Percentiles rank a stretch among this genome's conserved stretches.
These are phyloP conservation scores for Fusarium sp. DNA, from an alignment of 2,329 filamentous ascomycete species.

Conservation along the genomic window DNA sequence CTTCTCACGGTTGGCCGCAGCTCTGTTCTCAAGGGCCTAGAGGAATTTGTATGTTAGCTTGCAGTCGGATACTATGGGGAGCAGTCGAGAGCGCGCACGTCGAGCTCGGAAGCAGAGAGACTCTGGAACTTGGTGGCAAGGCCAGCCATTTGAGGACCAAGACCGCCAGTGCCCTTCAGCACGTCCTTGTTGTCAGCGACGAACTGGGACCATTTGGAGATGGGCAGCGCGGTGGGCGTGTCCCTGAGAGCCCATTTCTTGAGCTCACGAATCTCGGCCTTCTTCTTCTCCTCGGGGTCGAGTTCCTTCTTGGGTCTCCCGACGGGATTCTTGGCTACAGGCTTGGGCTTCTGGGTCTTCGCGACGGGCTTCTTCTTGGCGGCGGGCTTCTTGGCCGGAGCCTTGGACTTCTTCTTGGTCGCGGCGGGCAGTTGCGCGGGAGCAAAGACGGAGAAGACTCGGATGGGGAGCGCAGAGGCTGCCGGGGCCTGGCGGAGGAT, in stretches of 20 bases:
- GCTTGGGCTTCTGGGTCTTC: constrained; percentile 36
- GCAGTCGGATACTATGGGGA: not conserved
- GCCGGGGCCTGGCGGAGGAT: constrained; percentile 31
- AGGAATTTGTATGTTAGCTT: not conserved
- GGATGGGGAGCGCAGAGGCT: constrained; percentile 34
- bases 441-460: constrained; percentile 48
- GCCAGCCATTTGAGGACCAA: constrained; percentile 38
- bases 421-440: constrained; percentile 40
- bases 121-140: constrained; percentile 51
- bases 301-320: constrained; percentile 48
- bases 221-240: constrained; percentile 50
- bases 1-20: constrained; percentile 52
- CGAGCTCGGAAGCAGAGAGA: constrained; percentile 52
- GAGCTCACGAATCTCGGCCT: constrained; percentile 48
- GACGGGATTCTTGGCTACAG: constrained; percentile 41
- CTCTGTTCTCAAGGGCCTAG: constrained; percentile 47
- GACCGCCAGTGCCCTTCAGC: constrained; percentile 1
- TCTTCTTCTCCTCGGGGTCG: constrained; percentile 49
- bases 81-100: constrained; percentile 51
- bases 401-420: constrained; percentile 33
- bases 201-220: constrained; percentile 52
- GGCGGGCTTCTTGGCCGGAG: constrained; percentile 30
- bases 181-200: constrained; percentile 44
- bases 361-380: constrained; percentile 39
- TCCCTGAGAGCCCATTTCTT: constrained; percentile 55